Evolutionary conservation across 2,329 filamentous ascomycete genomes (phyloP).

Genomic region (Colletotrichum lini): DNA sequence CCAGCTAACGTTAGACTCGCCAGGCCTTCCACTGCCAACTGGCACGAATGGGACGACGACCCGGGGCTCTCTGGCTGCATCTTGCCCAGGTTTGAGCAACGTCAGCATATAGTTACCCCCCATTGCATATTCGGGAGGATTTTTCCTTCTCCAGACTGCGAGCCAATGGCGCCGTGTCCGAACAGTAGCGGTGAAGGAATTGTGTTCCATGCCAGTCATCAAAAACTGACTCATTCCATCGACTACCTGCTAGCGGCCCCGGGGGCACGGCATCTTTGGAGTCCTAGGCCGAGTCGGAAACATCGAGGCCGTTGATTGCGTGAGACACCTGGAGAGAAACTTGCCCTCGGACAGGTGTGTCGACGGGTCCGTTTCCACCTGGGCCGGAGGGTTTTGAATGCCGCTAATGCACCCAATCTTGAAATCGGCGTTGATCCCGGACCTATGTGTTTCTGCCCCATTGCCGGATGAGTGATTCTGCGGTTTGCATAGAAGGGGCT

Average conservation of each 20-base stretch:
- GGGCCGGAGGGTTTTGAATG: slow-evolving; percentile 13
- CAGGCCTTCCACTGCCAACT: slow-evolving; percentile 27
- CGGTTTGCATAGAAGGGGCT: slow-evolving; percentile 5
- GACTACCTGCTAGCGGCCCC: slow-evolving; percentile 31
- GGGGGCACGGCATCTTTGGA: slow-evolving; percentile 21
- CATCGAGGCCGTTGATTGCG: not conserved
- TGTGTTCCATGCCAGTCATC: slow-evolving; percentile 21
- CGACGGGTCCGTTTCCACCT: slow-evolving; percentile 4
- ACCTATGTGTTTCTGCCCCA: slow-evolving; percentile 10
- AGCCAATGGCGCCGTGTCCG: slow-evolving; percentile 32
- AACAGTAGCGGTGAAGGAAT: slow-evolving; percentile 34
- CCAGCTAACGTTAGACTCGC: not conserved
- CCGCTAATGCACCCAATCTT: slow-evolving; percentile 38
- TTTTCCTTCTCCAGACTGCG: not conserved
- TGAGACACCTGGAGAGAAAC: slow-evolving; percentile 4
- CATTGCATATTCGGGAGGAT: slow-evolving; percentile 8
- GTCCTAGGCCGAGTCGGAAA: not conserved
- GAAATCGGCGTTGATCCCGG: slow-evolving; percentile 16
- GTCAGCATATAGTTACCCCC: slow-evolving; percentile 36
- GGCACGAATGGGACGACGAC: slow-evolving; percentile 21
- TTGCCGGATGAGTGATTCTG: slow-evolving; percentile 2
- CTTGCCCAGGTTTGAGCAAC: slow-evolving; percentile 19
- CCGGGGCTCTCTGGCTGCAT: slow-evolving; percentile 18
- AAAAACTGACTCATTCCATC: slow-evolving; percentile 39
- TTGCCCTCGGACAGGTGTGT: slow-evolving; percentile 5